These are phyloP conservation scores for Aschersonia sp. DNA, from an alignment of 2,329 filamentous ascomycete species.

Conservation along the genomic window DNA sequence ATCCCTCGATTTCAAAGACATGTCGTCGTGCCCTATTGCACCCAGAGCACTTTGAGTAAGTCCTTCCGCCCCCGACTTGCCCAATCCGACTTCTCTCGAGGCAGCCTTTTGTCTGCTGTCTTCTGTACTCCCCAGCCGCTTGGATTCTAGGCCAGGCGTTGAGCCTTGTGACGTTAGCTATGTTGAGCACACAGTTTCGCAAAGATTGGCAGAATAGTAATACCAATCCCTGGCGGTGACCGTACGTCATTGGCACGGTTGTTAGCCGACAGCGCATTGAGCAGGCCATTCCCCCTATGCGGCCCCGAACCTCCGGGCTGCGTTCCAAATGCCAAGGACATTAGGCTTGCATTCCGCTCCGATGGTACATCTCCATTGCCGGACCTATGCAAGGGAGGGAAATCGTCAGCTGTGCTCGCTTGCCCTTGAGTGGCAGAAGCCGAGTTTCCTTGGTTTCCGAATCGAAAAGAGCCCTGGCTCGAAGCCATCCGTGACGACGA, in stretches of 20 bases:
- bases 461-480: slow-evolving; percentile 37
- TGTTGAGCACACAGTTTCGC: background rate
- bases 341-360: slow-evolving; percentile 35
- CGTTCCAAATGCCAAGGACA: slow-evolving; percentile 36
- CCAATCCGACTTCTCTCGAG: slow-evolving; percentile 25
- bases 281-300: slow-evolving; percentile 42
- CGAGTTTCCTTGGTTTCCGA: slow-evolving; percentile 30
- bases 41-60: slow-evolving; percentile 25
- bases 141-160: slow-evolving; percentile 28
- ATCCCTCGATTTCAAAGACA: slow-evolving; percentile 25
- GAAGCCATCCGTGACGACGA: slow-evolving; percentile 23
- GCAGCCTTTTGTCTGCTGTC: slow-evolving; percentile 30
- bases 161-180: slow-evolving; percentile 13
- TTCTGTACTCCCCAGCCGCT: slow-evolving; percentile 9
- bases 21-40: slow-evolving; percentile 30
- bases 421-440: slow-evolving; percentile 31
- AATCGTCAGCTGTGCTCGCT: slow-evolving; percentile 39
- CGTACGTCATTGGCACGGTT: slow-evolving; percentile 33
- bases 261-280: slow-evolving; percentile 50
- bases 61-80: slow-evolving; percentile 20
- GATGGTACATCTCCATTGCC: slow-evolving; percentile 43
- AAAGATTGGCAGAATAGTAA: slow-evolving; percentile 6
- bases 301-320: slow-evolving; percentile 24
- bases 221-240: slow-evolving; percentile 29
- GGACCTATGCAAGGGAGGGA: slow-evolving; percentile 44